These are phyloP conservation scores for Lactuca sativa DNA, from an alignment of 129 eudicot genomes.

Conservation along the genomic window DNA sequence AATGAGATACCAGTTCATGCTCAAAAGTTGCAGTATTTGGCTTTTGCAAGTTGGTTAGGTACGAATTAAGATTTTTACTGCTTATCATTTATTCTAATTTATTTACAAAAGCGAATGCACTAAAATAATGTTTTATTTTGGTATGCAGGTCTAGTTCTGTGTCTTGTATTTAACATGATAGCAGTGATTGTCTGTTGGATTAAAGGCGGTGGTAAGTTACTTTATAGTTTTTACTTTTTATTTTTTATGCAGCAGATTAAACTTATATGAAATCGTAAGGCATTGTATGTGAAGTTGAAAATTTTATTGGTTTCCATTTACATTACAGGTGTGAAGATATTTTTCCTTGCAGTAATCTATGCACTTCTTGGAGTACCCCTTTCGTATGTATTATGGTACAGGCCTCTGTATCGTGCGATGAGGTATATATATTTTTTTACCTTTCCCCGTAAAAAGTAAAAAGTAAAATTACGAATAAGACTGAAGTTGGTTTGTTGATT, in stretches of 20 bases:
- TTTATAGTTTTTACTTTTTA: not conserved
- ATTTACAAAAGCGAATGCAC: not conserved
- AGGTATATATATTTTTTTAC: constrained; percentile 45
- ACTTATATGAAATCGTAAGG: constrained; percentile 5
- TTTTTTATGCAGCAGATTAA: not conserved
- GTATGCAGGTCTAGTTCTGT: constrained; percentile 78
- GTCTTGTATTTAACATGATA: constrained; percentile 75
- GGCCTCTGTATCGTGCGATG: constrained; percentile 94
- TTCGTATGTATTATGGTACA: constrained; percentile 88
- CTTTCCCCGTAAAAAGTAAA: not conserved
- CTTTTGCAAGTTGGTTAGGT: constrained; percentile 99
- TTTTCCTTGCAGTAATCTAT: constrained; percentile 85
- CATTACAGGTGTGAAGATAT: constrained; percentile 84
- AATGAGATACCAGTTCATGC: constrained; percentile 98
- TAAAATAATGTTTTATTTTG: constrained; percentile 13
- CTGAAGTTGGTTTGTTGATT: constrained; percentile 14
- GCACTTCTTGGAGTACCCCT: constrained; percentile 88
- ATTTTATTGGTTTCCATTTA: constrained; percentile 5
- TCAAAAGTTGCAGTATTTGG: constrained; percentile 96
- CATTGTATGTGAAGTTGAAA: constrained; percentile 14
- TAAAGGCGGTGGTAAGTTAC: constrained; percentile 79
- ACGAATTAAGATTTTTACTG: constrained; percentile 8
- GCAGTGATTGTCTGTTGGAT: constrained; percentile 92
- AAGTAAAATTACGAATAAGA: not conserved
- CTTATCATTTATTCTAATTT: not conserved